Percentiles rank a stretch among this genome's conserved stretches.
Evolutionary conservation across 495 filamentous ascomycete species (phyloP).

Genomic region (Pseudotulostoma volvatum): DNA sequence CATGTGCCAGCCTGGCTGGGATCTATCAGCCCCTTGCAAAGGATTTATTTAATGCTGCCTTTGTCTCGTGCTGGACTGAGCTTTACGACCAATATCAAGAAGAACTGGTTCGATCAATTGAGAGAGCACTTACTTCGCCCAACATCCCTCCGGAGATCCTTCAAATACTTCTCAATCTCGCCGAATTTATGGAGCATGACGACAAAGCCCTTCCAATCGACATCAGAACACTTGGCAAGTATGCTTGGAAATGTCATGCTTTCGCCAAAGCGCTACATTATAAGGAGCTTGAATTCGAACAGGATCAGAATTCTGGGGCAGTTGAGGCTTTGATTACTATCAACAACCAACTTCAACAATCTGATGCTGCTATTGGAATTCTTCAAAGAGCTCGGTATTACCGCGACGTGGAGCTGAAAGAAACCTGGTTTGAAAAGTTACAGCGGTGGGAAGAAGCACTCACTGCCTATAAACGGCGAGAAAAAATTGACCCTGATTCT

Average conservation of each 20-base stretch:
- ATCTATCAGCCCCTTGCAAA: slow-evolving; percentile 83
- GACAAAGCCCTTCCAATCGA: slow-evolving; percentile 97
- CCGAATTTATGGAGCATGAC: slow-evolving; percentile 99
- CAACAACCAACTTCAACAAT: slow-evolving; percentile 96
- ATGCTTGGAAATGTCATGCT: slow-evolving; percentile 88
- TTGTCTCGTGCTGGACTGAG: slow-evolving; percentile 97
- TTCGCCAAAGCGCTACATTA: slow-evolving; percentile 97
- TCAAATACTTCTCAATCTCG: slow-evolving; percentile 86
- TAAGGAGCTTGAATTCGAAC: slow-evolving; percentile 95
- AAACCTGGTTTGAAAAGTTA: slow-evolving; percentile 97
- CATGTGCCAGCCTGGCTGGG: slow-evolving; percentile 79
- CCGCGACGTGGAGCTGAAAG: slow-evolving; percentile 82
- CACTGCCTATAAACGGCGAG: slow-evolving; percentile 69
- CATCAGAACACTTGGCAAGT: slow-evolving; percentile 78
- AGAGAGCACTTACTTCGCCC: slow-evolving; percentile 80
- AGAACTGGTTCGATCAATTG: slow-evolving; percentile 85
- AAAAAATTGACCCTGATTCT: slow-evolving; percentile 50
- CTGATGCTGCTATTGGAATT: slow-evolving; percentile 93
- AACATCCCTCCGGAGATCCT: slow-evolving; percentile 91
- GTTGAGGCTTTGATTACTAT: slow-evolving; percentile 96
- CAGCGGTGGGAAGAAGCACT: slow-evolving; percentile 98
- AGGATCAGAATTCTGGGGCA: slow-evolving; percentile 88
- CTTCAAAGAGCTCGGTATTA: slow-evolving; percentile 87
- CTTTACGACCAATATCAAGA: slow-evolving; percentile 90
- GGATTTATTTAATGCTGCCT: slow-evolving; percentile 93